Evolutionary conservation across 2,329 filamentous ascomycete genomes (phyloP).

Genomic region (Claviceps monticola): DNA sequence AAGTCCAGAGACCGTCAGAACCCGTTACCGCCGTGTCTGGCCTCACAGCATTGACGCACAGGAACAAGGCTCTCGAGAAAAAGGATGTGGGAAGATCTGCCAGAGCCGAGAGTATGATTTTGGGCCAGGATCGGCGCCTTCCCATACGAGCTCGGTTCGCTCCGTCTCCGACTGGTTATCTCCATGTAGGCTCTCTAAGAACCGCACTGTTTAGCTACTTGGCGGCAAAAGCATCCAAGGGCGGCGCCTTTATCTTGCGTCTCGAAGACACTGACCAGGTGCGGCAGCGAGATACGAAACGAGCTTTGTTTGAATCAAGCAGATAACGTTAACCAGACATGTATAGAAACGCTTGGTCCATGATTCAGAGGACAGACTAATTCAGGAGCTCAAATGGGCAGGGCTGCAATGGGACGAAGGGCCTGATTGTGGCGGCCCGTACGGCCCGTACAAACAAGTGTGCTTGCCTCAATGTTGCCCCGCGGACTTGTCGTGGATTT

Average conservation of each 20-base stretch:
- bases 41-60: constrained; percentile 8
- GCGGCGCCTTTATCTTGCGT: constrained; percentile 78
- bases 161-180: constrained; percentile 84
- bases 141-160: constrained; percentile 59
- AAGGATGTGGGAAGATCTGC: neutral
- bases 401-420: constrained; percentile 92
- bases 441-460: constrained; percentile 78
- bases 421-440: constrained; percentile 65
- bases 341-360: constrained; percentile 62
- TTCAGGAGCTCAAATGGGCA: constrained; percentile 74
- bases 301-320: neutral
- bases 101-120: constrained; percentile 14
- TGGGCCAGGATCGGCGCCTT: constrained; percentile 38
- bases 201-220: constrained; percentile 95
- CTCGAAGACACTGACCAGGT: constrained; percentile 95
- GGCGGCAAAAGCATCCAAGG: constrained; percentile 64
- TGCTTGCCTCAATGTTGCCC: constrained; percentile 2
- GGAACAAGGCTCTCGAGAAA: constrained; percentile 12
- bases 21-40: constrained; percentile 1
- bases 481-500: too few relatives aligned
- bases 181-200: constrained; percentile 81
- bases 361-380: constrained; percentile 66
- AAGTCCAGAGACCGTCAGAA: neutral
- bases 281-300: constrained; percentile 14
- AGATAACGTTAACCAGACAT: neutral